Evolutionary conservation across 345 rosid genomes (phyloP), one percentile per base, ranked within the genome.

Genomic region (Eucalyptus caleyi): DNA sequence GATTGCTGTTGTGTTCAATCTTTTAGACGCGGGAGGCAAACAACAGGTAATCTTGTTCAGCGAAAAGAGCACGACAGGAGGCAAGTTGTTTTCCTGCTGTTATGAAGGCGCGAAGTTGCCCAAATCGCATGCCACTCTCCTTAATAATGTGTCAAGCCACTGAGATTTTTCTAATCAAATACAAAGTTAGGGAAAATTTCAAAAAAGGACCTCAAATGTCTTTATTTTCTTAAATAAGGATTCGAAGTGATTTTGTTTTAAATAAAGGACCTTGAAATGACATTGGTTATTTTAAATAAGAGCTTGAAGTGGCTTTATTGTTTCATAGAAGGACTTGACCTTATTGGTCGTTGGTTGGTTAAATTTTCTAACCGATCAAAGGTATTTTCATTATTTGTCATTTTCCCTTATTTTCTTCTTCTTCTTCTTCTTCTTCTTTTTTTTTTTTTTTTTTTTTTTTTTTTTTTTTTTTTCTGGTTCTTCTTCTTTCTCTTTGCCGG

Each of bases 311-410:
- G 18, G 0, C 16, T 50, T 15, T 50, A 6, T 50, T 15, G 7
- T 50, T 50, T 50, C 7, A 50, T 50, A 50, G 15, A 50, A 50
- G 7, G 18, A 50, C 51, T 0, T 15, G 7, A 50, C 2, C 7
- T 50, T 0, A 5, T 0, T 1, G 1, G 2, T 5, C 2, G 0
- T 0, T 0, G 3, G 7, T 0, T 14, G 2, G 7, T 50, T 50
- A 50, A 50, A 50, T 50, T 50, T 15, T 50, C 0, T 0, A 1
- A 50, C 3, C 0, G 1, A 6, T 50, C 6, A 50, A 50, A 0
- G 1, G 0, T 15, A 50, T 50, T 50, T 50, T 50, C 0, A 0
- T 50, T 50, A 50, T 50, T 50, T 50, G 7, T 2, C 7, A 14
- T 50, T 50, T 50, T 6, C 7, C 7, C 18, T 14, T 50, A 5